Conservation (phyloP, 208 protist genomes). For the Trypanosoma melophagium region DNA sequence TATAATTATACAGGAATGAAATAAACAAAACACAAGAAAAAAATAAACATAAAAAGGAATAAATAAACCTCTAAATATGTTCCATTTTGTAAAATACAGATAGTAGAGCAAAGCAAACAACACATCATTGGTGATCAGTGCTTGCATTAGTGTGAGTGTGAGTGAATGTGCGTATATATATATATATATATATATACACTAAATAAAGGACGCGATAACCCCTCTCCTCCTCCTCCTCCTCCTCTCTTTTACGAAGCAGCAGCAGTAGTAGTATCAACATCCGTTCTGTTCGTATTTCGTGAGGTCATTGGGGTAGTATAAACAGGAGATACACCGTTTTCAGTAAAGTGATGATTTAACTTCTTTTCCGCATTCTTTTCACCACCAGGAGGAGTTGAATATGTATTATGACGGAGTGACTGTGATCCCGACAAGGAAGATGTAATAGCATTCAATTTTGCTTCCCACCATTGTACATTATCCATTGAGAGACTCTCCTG, state of each 20-base stretch:
- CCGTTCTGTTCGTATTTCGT: too few species aligned
- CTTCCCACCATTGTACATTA: conserved; percentile 25
- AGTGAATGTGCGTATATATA: background rate
- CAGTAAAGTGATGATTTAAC: too few species aligned
- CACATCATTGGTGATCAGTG: too few species aligned
- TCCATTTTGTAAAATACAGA: background rate
- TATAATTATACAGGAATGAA: background rate
- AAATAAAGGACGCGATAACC: background rate
- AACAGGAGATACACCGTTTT: too few species aligned
- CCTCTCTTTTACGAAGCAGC: too few species aligned
- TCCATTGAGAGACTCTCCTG: background rate
- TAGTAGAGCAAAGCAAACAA: too few species aligned
- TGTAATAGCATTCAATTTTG: conserved; percentile 18
- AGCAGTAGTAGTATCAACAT: too few species aligned
- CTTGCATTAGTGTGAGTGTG: too few species aligned
- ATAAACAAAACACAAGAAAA: background rate
- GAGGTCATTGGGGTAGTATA: too few species aligned
- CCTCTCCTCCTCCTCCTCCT: background rate
- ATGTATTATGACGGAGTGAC: background rate
- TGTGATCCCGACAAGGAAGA: background rate
- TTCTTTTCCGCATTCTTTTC: too few species aligned
- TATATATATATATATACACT: too few species aligned
- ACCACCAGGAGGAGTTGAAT: too few species aligned
- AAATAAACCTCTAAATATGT: conserved; percentile 6
- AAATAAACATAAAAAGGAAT: conserved; percentile 1